Evolutionary conservation across 2,329 filamentous ascomycete species (phyloP).

Genomic region (Pleomassaria siparia): DNA sequence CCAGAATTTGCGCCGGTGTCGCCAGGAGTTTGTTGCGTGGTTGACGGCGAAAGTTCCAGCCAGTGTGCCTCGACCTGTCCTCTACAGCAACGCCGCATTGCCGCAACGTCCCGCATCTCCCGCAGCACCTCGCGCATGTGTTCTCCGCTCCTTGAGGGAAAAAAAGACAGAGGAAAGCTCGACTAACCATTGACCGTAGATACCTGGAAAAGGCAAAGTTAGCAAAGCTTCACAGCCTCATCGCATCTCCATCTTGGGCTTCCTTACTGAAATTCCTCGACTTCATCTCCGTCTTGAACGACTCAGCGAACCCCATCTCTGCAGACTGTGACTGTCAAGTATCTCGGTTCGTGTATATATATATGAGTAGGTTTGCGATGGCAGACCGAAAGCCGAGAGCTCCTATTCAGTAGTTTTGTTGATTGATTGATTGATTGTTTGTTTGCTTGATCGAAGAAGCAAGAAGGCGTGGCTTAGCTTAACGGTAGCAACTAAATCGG

Average conservation of each 20-base stretch:
- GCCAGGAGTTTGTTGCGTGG: too few relatives aligned
- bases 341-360: neutral
- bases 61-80: neutral
- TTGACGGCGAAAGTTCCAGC: neutral
- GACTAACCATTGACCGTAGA: conserved; percentile 69
- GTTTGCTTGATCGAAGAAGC: neutral
- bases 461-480: neutral
- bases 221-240: conserved; percentile 22
- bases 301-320: conserved; percentile 61
- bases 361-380: neutral
- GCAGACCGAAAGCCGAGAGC: neutral
- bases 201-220: conserved; percentile 52
- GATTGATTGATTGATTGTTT: neutral
- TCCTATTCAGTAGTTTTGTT: conserved; percentile 1
- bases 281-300: conserved; percentile 64
- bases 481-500: neutral
- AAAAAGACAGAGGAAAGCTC: neutral
- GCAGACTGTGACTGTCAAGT: conserved; percentile 6
- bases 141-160: neutral
- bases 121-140: neutral
- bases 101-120: neutral
- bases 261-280: conserved; percentile 67
- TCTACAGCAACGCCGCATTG: conserved; percentile 1
- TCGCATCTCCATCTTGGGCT: conserved; percentile 1
- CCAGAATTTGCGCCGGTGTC: too few relatives aligned